These are phyloP conservation scores for Colletotrichum euphorbiae DNA, from an alignment of 2,329 filamentous ascomycete genomes.

Conservation along the genomic window DNA sequence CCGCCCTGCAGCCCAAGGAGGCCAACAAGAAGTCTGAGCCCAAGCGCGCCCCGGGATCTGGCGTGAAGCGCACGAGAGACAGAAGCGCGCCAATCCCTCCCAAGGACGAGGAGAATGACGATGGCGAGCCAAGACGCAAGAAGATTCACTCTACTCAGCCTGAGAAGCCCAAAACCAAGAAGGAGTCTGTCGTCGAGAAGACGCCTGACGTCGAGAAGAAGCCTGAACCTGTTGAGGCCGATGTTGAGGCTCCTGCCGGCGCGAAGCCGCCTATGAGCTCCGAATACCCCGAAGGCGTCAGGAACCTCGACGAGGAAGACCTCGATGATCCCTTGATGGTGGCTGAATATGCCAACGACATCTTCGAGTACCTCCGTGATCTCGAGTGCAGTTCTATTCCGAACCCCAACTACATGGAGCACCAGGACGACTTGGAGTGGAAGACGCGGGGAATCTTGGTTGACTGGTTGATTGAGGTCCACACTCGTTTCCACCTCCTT, in stretches of 20 bases:
- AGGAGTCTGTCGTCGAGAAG: slow-evolving; percentile 57
- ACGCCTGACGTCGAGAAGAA: slow-evolving; percentile 68
- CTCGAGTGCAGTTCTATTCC: slow-evolving; percentile 83
- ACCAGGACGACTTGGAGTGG: slow-evolving; percentile 96
- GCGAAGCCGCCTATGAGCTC: slow-evolving; percentile 33
- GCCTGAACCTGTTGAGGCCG: slow-evolving; percentile 63
- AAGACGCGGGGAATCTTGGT: slow-evolving; percentile 97
- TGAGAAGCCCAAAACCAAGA: slow-evolving; percentile 54
- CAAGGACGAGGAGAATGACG: slow-evolving; percentile 72
- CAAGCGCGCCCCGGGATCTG: slow-evolving; percentile 81
- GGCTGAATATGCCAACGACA: slow-evolving; percentile 95
- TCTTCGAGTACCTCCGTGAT: slow-evolving; percentile 94
- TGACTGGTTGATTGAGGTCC: slow-evolving; percentile 98
- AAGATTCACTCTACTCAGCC: slow-evolving; percentile 67
- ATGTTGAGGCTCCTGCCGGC: slow-evolving; percentile 34
- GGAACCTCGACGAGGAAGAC: slow-evolving; percentile 87
- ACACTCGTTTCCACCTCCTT: slow-evolving; percentile 94
- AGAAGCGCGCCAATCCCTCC: slow-evolving; percentile 61
- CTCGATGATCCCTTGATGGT: slow-evolving; percentile 96
- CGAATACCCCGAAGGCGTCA: slow-evolving; percentile 52
- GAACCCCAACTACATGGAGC: slow-evolving; percentile 94
- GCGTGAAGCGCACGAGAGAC: slow-evolving; percentile 77
- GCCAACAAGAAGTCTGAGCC: slow-evolving; percentile 72
- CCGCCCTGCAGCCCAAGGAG: slow-evolving; percentile 74
- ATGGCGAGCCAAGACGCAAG: slow-evolving; percentile 77